Conservation (phyloP, 2,329 filamentous ascomycete species). For the Trichoderma sp. region DNA sequence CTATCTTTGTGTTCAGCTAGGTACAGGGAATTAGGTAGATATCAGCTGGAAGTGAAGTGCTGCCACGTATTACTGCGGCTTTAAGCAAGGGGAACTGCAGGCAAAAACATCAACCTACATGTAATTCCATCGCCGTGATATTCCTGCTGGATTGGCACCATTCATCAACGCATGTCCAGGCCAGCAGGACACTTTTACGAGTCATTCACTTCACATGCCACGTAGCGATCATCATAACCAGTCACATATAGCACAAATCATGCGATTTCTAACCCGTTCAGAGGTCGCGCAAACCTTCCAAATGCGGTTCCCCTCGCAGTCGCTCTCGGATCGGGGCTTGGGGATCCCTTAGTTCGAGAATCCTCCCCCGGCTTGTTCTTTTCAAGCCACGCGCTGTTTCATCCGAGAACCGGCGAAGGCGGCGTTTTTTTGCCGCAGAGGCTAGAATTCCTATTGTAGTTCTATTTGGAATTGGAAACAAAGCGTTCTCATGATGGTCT, state of each 20-base stretch:
- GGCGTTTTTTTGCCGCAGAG: neutral
- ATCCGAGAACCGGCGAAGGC: neutral
- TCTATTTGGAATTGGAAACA: neutral
- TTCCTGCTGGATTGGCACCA: neutral
- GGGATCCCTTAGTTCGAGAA: neutral
- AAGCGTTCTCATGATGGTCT: neutral
- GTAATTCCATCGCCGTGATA: neutral
- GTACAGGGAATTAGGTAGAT: neutral
- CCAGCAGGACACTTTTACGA: neutral
- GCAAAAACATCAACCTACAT: neutral
- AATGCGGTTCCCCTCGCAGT: neutral
- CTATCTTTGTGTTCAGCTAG: neutral
- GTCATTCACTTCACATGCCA: neutral
- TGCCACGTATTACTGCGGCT: neutral
- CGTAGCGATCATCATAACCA: neutral
- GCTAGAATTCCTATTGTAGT: neutral
- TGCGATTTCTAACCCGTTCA: neutral
- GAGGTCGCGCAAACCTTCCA: neutral
- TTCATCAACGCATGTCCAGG: neutral
- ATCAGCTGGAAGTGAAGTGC: neutral
- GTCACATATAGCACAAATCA: neutral
- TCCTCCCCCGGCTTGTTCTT: neutral
- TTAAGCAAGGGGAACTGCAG: neutral
- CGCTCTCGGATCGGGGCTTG: too few species aligned
- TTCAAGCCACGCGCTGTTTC: neutral